Evolutionary conservation across 1,284 basidiomycete genomes (phyloP), one percentile per base, ranked within the genome.

Genomic region (Entoloma clypeatum): DNA sequence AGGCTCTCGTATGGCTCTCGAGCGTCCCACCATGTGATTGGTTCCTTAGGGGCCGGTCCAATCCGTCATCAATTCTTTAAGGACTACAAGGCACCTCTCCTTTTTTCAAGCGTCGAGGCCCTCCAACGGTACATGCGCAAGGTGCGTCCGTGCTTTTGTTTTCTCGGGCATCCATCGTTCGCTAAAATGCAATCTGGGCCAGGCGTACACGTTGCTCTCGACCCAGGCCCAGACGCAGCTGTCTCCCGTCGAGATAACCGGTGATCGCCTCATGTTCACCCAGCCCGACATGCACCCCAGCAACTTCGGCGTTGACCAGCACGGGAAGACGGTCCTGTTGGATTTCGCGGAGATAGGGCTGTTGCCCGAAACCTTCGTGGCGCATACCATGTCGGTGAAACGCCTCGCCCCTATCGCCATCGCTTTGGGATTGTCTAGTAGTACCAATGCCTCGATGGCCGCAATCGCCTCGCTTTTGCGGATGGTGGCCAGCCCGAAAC

Each of bases 211-310:
- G n/a, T n/a, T n/a, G n/a, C n/a, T n/a, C n/a, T n/a, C n/a, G n/a
- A n/a, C n/a, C n/a, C n/a, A n/a, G n/a, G n/a, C 32, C 33, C 28
- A 45, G 44, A 38, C 19, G 16, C 23, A 25, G 22, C 11, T 47
- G 38, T 11, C 33, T 10, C 50, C 48, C 39, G 36, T 59, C 44
- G 52, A 34, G 17, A 18, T 60, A 22, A 32, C 31, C 34, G 35
- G 41, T 42, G 59, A 60, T 21, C 46, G 39, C 22, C 28, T 60
- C 8, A 48, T 59, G 19, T 54, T 59, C 48, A 55, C 47, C 33
- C 60, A 62, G 51, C 51, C 57, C 44, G 57, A 62, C 54, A 56
- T 62, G 49, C 17, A 60, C 43, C 8, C 16, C 26, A 46, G 50
- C 45, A 59, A 60, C 50, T 58, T 56, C 43, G 51, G 46, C 39